Evolutionary conservation across 495 filamentous ascomycete species (phyloP).

Genomic region (Xylaria scruposa): DNA sequence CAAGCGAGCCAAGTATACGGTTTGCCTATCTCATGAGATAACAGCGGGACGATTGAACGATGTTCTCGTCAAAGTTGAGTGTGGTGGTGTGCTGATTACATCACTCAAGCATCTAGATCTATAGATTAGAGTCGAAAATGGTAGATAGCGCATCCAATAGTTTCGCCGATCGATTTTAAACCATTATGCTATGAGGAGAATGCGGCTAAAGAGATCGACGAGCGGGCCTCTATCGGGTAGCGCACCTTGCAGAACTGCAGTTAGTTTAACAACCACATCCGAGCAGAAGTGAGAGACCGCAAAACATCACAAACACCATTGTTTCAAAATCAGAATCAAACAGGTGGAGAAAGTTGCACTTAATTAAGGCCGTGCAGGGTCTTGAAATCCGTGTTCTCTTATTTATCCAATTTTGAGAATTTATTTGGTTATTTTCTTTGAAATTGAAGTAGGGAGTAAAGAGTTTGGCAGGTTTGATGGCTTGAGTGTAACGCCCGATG

Average conservation of each 20-base stretch:
- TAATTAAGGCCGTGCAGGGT: no score
- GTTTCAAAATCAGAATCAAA: no score
- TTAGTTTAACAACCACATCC: neutral
- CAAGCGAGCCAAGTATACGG: neutral
- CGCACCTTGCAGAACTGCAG: neutral
- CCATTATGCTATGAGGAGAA: neutral
- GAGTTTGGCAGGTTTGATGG: no score
- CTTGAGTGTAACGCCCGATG: neutral
- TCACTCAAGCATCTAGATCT: conserved; percentile 4
- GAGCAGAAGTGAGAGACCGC: no score
- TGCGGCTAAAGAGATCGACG: neutral
- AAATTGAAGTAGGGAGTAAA: no score
- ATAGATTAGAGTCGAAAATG: neutral
- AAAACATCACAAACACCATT: no score
- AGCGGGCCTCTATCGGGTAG: neutral
- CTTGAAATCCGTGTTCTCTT: no score
- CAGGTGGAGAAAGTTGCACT: no score
- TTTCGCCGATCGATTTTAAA: neutral
- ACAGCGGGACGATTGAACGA: no score
- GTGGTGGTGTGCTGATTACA: neutral
- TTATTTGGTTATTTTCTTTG: no score
- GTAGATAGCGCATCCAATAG: neutral
- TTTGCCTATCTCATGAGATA: neutral
- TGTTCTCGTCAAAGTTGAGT: neutral
- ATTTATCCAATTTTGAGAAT: no score